phyloP scores from a whole-genome alignment of 345 rosid species.

The Zanthoxylum bungeanum region DNA sequence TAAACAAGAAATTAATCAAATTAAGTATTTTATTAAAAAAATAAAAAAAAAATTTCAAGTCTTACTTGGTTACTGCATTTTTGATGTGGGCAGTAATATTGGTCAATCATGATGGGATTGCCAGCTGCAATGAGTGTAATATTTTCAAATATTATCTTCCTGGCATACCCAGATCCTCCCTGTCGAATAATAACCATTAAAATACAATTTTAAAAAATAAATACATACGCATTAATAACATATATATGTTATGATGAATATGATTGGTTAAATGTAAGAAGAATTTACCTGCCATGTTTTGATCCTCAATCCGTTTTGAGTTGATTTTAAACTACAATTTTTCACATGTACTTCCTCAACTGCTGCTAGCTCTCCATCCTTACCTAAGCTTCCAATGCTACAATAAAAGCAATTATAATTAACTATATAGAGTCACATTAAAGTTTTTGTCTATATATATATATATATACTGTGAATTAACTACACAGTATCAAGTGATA shows the following conservation, averaged over 20 bases:
- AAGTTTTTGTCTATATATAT: no score
- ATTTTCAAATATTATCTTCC: conserved; percentile 12
- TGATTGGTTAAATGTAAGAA: not conserved
- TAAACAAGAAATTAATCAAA: not conserved
- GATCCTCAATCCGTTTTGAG: conserved; percentile 25
- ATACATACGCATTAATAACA: no score
- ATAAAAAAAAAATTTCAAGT: no score
- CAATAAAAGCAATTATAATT: not conserved
- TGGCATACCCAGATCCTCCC: conserved; percentile 25
- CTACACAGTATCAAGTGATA: not conserved
- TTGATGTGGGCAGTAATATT: conserved; percentile 14
- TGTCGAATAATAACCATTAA: not conserved
- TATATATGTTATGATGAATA: not conserved
- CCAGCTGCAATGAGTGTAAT: conserved; percentile 8
- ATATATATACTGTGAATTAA: not conserved
- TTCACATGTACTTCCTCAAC: conserved; percentile 13
- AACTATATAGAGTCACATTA: no score
- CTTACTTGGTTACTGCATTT: not conserved
- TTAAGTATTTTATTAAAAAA: no score
- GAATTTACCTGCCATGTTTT: conserved; percentile 28
- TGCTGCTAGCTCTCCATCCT: not conserved
- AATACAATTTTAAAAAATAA: not conserved
- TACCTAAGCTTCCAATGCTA: conserved; percentile 26
- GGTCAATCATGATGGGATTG: conserved; percentile 26
- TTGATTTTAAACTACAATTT: conserved; percentile 3